Conservation (phyloP, 495 filamentous ascomycete genomes). For the Neurospora sublineolata region DNA sequence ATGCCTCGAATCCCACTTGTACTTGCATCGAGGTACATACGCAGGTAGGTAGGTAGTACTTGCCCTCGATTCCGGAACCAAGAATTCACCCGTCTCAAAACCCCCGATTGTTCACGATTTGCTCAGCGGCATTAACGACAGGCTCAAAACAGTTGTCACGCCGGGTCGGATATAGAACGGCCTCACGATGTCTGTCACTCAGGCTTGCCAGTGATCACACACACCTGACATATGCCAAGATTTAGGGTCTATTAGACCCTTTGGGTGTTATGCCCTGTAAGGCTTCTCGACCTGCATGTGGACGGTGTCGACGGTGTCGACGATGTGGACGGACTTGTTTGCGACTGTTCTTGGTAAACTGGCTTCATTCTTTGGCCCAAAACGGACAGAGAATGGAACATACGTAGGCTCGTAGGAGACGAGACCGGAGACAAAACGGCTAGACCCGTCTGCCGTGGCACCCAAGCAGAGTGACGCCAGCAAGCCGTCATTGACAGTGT, state of each 20-base stretch:
- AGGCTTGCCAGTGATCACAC: not conserved
- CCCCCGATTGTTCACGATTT: not conserved
- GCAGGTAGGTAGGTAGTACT: not conserved
- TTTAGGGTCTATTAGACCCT: not conserved
- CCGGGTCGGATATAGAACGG: not conserved
- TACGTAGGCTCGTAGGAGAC: not conserved
- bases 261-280: not conserved
- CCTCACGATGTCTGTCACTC: not conserved
- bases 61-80: not conserved
- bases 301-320: not conserved
- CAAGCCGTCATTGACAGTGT: not conserved
- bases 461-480: not conserved
- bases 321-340: not conserved
- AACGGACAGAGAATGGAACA: not conserved
- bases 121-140: not conserved
- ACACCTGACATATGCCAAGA: not conserved
- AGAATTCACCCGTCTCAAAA: not conserved
- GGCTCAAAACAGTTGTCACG: not conserved
- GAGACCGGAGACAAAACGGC: not conserved
- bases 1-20: not conserved
- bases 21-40: not conserved
- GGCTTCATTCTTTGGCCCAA: not conserved
- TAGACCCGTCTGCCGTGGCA: not conserved
- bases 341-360: not conserved
- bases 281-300: not conserved